Base-by-base conservation (phyloP, 345 rosid genomes). In the Salix viminalis region DNA sequence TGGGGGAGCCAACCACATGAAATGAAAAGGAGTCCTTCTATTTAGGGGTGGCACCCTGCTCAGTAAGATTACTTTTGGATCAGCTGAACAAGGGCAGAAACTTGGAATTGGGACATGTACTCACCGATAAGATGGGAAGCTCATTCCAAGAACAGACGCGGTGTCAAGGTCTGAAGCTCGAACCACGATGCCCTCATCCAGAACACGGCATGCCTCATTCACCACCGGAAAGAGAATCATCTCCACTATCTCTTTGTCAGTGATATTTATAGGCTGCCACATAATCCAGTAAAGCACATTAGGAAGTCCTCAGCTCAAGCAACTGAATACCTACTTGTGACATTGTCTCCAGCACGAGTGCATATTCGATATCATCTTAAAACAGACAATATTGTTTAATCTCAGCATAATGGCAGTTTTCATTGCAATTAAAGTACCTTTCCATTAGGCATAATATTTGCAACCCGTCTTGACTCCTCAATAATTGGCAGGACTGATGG, bases 111-210 rank as follows among this genome's bases (percentile, higher is more conserved):
- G 2, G 34, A 18, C 50, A 61, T 70, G 60, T 30, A 72, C 89
- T 86, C 74, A 96, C 99, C 92, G 93, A 77, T 90, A 93, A 83
- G 93, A 87, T 70, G 99, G 99, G 85, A 96, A 96, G 79, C 98
- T 92, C 98, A 96, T 93, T 82, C 99, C 99, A 61, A 93, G 95
- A 28, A 96, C 92, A 79, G 98, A 91, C 30, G 97, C 91, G 68
- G 88, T 86, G 84, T 96, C 99, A 60, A 93, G 91, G 86, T 96
- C 98, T 34, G 98, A 86, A 3, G 97, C 93, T 80, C 91, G 88
- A 82, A 93, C 85, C 44, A 96, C 96, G 15, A 96, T 76, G 67
- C 88, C 93, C 84, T 96, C 97, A n/a, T 90, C 95, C 56, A 93
- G 84, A 76, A 93, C 90, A 68, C 98, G 94, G 65, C 98, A 93